These are phyloP conservation scores for Leccinum incarnatum DNA, from an alignment of 768 basidiomycete species.

Conservation along the genomic window DNA sequence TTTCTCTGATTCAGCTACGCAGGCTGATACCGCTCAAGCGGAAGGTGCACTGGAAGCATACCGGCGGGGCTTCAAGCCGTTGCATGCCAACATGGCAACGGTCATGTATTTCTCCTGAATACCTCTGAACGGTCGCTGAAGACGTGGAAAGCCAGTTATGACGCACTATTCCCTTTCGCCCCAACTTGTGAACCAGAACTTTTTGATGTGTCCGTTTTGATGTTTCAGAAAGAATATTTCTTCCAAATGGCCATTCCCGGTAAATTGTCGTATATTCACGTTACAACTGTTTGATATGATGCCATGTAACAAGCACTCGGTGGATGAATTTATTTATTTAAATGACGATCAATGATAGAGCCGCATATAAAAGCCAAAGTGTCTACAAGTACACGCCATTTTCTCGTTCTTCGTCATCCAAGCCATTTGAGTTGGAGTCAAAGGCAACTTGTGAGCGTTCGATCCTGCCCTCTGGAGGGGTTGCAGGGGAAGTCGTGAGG, in stretches of 20 bases:
- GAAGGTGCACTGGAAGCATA: constrained; percentile 47
- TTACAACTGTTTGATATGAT: not conserved
- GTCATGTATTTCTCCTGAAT: constrained; percentile 59
- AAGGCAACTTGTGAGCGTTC: constrained; percentile 4
- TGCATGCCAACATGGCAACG: constrained; percentile 48
- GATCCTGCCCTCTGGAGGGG: not conserved
- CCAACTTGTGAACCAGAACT: not conserved
- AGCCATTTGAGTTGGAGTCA: constrained; percentile 13
- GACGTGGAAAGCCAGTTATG: not conserved
- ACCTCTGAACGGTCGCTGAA: not conserved
- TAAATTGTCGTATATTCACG: not conserved
- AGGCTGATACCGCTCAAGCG: constrained; percentile 39
- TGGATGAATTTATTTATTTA: not conserved
- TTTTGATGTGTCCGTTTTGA: not conserved
- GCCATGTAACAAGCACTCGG: not conserved
- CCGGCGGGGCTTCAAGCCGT: constrained; percentile 52
- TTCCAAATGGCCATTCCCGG: not conserved
- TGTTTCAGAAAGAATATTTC: not conserved
- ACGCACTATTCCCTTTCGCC: not conserved
- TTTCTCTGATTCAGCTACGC: constrained; percentile 58
- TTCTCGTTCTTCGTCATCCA: constrained; percentile 15
- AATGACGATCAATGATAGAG: not conserved
- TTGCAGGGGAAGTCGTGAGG: not conserved
- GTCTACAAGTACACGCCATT: constrained; percentile 30
- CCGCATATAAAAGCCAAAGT: not conserved